These are phyloP conservation scores for Athelia psychrophila DNA, from an alignment of 1,284 basidiomycete genomes.

Conservation along the genomic window DNA sequence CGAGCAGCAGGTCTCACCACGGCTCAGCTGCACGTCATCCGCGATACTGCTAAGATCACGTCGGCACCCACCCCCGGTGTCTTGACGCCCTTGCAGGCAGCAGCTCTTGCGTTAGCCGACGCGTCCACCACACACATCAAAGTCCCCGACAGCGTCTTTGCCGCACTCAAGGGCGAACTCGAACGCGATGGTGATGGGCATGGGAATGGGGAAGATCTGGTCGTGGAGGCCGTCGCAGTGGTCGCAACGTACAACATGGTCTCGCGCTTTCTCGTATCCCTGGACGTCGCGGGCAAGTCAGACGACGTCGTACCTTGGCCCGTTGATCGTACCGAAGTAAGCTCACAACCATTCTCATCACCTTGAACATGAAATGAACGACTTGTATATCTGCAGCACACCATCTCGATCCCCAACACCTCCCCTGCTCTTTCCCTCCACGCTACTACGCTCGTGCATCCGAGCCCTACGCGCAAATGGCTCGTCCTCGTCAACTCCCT, in stretches of 20 bases:
- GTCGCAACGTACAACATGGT: constrained; percentile 56
- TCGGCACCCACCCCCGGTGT: constrained; percentile 27
- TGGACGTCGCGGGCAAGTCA: constrained; percentile 38
- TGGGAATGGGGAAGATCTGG: constrained; percentile 22
- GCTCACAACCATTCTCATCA: neutral
- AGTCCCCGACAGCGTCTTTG: constrained; percentile 32
- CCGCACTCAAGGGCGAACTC: constrained; percentile 26
- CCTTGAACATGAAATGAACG: neutral
- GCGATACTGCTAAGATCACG: constrained; percentile 37
- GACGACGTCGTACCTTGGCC: neutral
- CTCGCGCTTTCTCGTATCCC: constrained; percentile 49
- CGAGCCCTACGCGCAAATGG: neutral
- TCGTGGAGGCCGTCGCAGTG: constrained; percentile 47
- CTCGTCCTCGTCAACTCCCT: neutral
- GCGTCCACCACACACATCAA: constrained; percentile 40
- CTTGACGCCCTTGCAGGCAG: constrained; percentile 37
- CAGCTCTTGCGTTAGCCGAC: constrained; percentile 47
- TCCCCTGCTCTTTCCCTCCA: too few relatives aligned
- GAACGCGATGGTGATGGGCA: constrained; percentile 16
- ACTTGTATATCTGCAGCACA: neutral
- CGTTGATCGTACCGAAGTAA: neutral
- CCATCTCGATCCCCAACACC: neutral
- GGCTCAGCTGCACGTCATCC: constrained; percentile 42
- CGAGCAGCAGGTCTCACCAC: constrained; percentile 41
- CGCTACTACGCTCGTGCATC: too few relatives aligned